A percentile compares a stretch with the other conserved stretches of the same genome.
phyloP scores from a whole-genome alignment of 495 filamentous ascomycete species.

The Penicillium manginii region DNA sequence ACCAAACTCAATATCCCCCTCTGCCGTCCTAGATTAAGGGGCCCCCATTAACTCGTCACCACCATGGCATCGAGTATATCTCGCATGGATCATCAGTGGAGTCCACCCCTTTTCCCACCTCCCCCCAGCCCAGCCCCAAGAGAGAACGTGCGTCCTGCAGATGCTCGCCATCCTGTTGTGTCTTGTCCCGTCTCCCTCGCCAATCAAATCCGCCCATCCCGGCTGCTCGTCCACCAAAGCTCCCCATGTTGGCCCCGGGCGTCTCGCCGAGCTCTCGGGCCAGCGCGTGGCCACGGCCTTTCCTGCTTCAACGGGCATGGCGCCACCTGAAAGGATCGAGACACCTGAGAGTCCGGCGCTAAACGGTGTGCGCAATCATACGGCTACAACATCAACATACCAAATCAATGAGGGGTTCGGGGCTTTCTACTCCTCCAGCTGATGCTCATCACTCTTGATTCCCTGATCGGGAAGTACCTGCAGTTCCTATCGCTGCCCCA shows the following conservation, averaged over 20 bases:
- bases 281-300: conserved; percentile 25
- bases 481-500: conserved; percentile 1
- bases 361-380: conserved; percentile 9
- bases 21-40: conserved; percentile 20
- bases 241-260: conserved; percentile 6
- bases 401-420: conserved; percentile 13
- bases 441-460: neutral
- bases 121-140: neutral
- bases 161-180: neutral
- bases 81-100: conserved; percentile 8
- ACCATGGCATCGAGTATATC: neutral
- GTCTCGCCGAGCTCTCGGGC: conserved; percentile 25
- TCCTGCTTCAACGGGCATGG: conserved; percentile 25
- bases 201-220: neutral
- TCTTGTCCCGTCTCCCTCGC: neutral
- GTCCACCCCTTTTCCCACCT: conserved; percentile 13
- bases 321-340: conserved; percentile 6
- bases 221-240: conserved; percentile 20
- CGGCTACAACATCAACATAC: conserved; percentile 15
- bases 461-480: neutral
- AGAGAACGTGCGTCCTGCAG: neutral
- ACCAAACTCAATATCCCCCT: conserved; percentile 1
- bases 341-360: conserved; percentile 1
- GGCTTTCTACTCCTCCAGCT: neutral
- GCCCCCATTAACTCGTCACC: conserved; percentile 7